A percentile compares a stretch with the other conserved stretches of the same genome.
phyloP scores from a whole-genome alignment of 164 flowering plant genomes.

The Pachysandra terminalis region DNA sequence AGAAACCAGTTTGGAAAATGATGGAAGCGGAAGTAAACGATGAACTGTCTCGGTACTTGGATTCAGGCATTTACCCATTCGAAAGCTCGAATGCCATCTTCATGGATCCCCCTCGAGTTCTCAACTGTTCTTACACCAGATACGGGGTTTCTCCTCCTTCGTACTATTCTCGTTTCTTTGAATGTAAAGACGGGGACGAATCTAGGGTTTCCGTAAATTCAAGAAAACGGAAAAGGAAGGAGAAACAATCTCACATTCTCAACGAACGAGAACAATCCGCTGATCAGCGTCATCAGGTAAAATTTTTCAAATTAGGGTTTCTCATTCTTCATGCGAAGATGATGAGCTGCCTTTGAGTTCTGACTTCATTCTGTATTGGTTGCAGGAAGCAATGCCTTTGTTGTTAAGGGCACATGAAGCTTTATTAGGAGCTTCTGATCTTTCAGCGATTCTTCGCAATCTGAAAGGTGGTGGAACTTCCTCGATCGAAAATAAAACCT shows the following conservation, averaged over 20 bases:
- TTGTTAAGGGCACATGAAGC: constrained; percentile 63
- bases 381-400: constrained; percentile 58
- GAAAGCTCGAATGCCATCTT: constrained; percentile 39
- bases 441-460: constrained; percentile 34
- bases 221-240: constrained; percentile 54
- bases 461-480: constrained; percentile 31
- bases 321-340: background rate
- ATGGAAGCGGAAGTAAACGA: constrained; percentile 21
- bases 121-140: constrained; percentile 62
- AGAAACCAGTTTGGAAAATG: constrained; percentile 19
- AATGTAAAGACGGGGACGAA: constrained; percentile 11
- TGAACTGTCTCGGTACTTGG: constrained; percentile 33
- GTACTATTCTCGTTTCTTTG: constrained; percentile 84
- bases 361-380: background rate
- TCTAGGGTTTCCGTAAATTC: constrained; percentile 14
- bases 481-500: constrained; percentile 8
- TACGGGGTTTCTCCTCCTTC: constrained; percentile 62
- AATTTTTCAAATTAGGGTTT: background rate
- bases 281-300: constrained; percentile 75
- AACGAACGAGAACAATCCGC: constrained; percentile 69
- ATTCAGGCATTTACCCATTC: constrained; percentile 62
- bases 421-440: constrained; percentile 39
- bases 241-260: constrained; percentile 26
- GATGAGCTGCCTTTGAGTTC: background rate
- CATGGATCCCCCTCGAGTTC: constrained; percentile 80